A percentile compares a stretch with the other conserved stretches of the same genome.
Evolutionary conservation across 169 alveolate species (phyloP).

Genomic region (Plasmodium gaboni): DNA sequence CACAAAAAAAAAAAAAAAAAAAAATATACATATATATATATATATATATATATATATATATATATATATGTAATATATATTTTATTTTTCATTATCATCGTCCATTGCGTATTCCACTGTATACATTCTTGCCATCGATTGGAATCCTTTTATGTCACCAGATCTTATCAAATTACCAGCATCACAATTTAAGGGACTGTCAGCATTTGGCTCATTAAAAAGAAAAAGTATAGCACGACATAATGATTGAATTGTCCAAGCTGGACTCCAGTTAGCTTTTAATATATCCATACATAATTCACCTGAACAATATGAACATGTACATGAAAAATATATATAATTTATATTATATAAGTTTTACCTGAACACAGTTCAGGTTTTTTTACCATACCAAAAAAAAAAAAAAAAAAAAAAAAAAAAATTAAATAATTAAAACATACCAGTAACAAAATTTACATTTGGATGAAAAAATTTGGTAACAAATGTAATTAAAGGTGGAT

Average conservation of each 20-base stretch:
- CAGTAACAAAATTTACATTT: constrained; percentile 95
- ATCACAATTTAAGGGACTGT: constrained; percentile 97
- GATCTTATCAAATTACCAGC: constrained; percentile 95
- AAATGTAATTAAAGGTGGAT: constrained; percentile 95
- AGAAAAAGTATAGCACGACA: constrained; percentile 94
- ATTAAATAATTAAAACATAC: constrained; percentile 78
- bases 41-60: no score
- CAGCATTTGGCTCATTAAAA: constrained; percentile 95
- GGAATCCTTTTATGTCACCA: constrained; percentile 94
- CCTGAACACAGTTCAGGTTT: background rate
- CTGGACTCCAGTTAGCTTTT: constrained; percentile 96
- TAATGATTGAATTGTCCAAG: constrained; percentile 95
- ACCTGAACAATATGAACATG: constrained; percentile 81
- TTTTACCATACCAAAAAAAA: background rate
- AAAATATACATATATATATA: no score
- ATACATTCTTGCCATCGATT: constrained; percentile 96
- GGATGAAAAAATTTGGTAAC: constrained; percentile 97
- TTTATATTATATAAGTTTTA: background rate
- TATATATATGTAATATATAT: background rate
- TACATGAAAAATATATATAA: constrained; percentile 1
- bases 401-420: background rate
- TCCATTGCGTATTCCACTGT: constrained; percentile 91
- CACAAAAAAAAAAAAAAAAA: constrained; percentile 10
- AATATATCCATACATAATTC: constrained; percentile 95
- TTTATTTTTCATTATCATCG: constrained; percentile 15